Base-by-base conservation (phyloP, 2,329 filamentous ascomycete species). In the Nothopassalora personata region DNA sequence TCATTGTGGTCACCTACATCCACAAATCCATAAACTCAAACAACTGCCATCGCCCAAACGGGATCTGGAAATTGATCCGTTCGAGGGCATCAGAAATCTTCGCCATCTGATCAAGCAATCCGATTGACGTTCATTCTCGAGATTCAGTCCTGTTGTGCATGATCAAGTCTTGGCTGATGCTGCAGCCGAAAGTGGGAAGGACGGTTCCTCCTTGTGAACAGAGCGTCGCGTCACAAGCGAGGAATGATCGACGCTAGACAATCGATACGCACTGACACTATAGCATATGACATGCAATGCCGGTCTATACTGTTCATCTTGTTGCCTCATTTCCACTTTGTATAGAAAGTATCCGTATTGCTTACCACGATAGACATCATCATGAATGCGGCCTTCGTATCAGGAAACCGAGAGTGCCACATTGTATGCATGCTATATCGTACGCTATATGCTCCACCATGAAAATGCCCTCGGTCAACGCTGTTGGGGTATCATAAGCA, bases 11-110 rank as follows among this genome's bases (percentile, higher is more conserved):
- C 15, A 58, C 63, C 28, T 64, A 72, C 69, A 70, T 54, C 52
- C 60, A 59, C 13, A 70, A 61, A 53, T 72, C 70, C 52, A 64
- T 66, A 27, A 69, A 62, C 56, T 72, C 71, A 39, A 71, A 68
- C 5, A 73, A 59, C n/a, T 71, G 70, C 66, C 66, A 67, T 51
- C 68, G 64, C 13, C 59, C 60, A 39, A 55, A 57, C 15, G 68
- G 65, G 11, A 70, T 18, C 13, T 57, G 53, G 56, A 67, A 60
- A 53, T 70, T 71, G 57, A 68, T 15, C 30, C 55, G 52, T 39
- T 68, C 64, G 50, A 66, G 52, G 30, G 58, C 36, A 19, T 43
- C n/a, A n/a, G 39, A n/a, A 18, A 43, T 1, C 39, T 43, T 43
- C 39, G 18, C 7, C 39, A 43, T 43, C 39, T 43, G 5, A 7